Percentiles rank a stretch among this genome's conserved stretches.
Evolutionary conservation across 768 basidiomycete genomes (phyloP).

Genomic region (Psilocybe sp.): DNA sequence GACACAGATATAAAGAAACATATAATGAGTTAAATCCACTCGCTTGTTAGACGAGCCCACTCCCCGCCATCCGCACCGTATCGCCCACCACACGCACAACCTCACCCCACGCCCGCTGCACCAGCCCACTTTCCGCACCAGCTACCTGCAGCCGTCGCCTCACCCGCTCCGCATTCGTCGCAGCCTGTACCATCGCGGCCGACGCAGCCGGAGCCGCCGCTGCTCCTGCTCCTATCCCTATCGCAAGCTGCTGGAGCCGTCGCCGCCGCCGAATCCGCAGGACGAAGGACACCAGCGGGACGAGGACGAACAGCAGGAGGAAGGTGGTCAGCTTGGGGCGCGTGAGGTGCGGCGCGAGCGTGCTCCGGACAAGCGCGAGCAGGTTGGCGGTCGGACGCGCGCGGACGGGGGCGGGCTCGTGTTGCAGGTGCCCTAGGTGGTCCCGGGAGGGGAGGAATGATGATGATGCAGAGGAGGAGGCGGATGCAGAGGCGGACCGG

Average conservation of each 20-base stretch:
- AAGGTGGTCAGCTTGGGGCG: slow-evolving; percentile 48
- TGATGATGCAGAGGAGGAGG: slow-evolving; percentile 19
- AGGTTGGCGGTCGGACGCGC: slow-evolving; percentile 21
- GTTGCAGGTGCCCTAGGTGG: slow-evolving; percentile 14
- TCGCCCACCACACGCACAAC: slow-evolving; percentile 53
- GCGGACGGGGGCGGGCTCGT: slow-evolving; percentile 13
- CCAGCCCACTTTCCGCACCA: slow-evolving; percentile 31
- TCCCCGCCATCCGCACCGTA: slow-evolving; percentile 73
- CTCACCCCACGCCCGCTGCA: slow-evolving; percentile 48
- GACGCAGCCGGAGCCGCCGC: slow-evolving; percentile 11
- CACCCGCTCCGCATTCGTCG: slow-evolving; percentile 52
- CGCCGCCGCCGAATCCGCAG: slow-evolving; percentile 49
- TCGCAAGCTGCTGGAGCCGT: slow-evolving; percentile 22
- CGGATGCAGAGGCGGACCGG: slow-evolving; percentile 20
- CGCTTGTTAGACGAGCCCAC: slow-evolving; percentile 37
- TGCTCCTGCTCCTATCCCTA: slow-evolving; percentile 11
- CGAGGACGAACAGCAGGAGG: slow-evolving; percentile 41
- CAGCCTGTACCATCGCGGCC: slow-evolving; percentile 10
- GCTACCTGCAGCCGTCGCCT: slow-evolving; percentile 48
- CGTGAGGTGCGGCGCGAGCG: slow-evolving; percentile 46
- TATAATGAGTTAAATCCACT: background rate
- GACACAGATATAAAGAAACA: background rate
- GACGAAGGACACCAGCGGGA: slow-evolving; percentile 45
- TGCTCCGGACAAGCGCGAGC: slow-evolving; percentile 46
- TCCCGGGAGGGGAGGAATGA: slow-evolving; percentile 16